Base-by-base conservation (phyloP, 306 rosid species). In the Glycine latifolia region DNA sequence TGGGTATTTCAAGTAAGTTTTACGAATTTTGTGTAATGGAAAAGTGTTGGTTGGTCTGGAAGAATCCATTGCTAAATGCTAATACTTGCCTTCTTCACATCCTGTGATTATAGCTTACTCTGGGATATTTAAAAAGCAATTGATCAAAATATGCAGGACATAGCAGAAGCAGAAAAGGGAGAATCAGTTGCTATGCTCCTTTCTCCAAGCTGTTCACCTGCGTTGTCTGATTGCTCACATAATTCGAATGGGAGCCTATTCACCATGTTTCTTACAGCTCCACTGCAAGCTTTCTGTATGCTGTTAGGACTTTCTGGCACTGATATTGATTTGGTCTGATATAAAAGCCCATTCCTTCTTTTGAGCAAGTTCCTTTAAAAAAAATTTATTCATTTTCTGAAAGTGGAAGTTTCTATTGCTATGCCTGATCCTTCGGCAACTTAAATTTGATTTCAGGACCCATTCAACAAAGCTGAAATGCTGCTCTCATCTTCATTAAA, bases 201-300 rank as follows among this genome's bases (percentile, higher is more conserved):
- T 53, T 95, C 99, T 81, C 89, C 96, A 56, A 85, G 87, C 71
- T 84, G 86, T 77, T 76, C 87, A 13, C 86, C 87, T 86, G 88
- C 84, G 48, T 31, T 79, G 49, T 71, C 88, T 39, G 87, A 84
- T 55, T 93, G 59, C 82, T 84, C 90, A 33, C 84, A 77, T 75
- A 85, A 91, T 80, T 81, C 86, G 60, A 86, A 82, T 75, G 99
- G 97, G 69, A 90, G 98, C 88, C 84, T 91, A 52, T 95, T 95
- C 89, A 95, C 98, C 87, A 80, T 90, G 91, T 95, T 95, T 82
- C 93, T 95, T 63, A 88, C 99, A 46, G 92, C 96, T 84, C 99
- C 99, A 0, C 65, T 95, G 86, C 99, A 93, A 89, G 97, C 96
- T 81, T 84, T 95, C 76, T 91, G 96, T 85, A 81, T 91, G 75